Percentiles rank a stretch among this genome's conserved stretches.
phyloP scores from a whole-genome alignment of 2,329 filamentous ascomycete species.

The Nannizziopsis arthrosporioides region DNA sequence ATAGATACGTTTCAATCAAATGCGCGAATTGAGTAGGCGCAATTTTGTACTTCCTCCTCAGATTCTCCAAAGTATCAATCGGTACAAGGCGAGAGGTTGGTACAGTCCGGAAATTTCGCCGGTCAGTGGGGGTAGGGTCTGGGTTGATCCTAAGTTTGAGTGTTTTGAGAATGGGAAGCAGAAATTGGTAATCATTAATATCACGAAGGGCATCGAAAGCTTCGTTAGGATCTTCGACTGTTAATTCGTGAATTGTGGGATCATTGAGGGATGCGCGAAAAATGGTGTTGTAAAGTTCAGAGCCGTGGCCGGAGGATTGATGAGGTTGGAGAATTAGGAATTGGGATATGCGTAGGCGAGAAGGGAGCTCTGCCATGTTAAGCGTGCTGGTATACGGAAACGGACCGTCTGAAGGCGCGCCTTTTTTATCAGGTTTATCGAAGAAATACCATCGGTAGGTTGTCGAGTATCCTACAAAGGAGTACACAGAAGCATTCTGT shows the following conservation, averaged over 20 bases:
- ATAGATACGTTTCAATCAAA: slow-evolving; percentile 51
- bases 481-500: slow-evolving; percentile 50
- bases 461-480: slow-evolving; percentile 79
- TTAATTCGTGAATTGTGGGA: slow-evolving; percentile 65
- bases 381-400: slow-evolving; percentile 34
- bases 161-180: slow-evolving; percentile 42
- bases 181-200: slow-evolving; percentile 47
- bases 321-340: slow-evolving; percentile 85
- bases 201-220: slow-evolving; percentile 55
- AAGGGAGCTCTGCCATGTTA: slow-evolving; percentile 52
- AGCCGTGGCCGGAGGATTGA: slow-evolving; percentile 68
- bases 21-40: slow-evolving; percentile 50
- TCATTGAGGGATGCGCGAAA: slow-evolving; percentile 58
- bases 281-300: slow-evolving; percentile 68
- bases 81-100: slow-evolving; percentile 46
- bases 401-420: slow-evolving; percentile 33
- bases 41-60: slow-evolving; percentile 47
- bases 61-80: slow-evolving; percentile 36
- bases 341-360: slow-evolving; percentile 77
- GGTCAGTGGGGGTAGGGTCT: slow-evolving; percentile 25
- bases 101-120: slow-evolving; percentile 29
- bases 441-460: slow-evolving; percentile 71
- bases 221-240: slow-evolving; percentile 82
- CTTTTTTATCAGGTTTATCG: slow-evolving; percentile 40
- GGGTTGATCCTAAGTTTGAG: slow-evolving; percentile 39